Evolutionary conservation across 768 basidiomycete species (phyloP).

Genomic region (Botryobasidium botryosum): DNA sequence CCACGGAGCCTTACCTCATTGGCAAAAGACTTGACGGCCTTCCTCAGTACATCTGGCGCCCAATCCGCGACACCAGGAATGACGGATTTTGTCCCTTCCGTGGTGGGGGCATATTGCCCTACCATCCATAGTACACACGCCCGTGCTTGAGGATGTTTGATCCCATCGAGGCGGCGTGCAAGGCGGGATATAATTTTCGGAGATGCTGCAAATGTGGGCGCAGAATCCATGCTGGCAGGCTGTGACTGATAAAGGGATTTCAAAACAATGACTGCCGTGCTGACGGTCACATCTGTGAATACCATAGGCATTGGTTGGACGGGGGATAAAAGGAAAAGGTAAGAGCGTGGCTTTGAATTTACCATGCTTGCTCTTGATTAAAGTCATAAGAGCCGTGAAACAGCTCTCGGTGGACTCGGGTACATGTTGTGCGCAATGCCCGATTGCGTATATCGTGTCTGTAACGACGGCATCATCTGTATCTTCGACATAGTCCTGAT

Average conservation of each 20-base stretch:
- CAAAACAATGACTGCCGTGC: slow-evolving; percentile 67
- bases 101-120: slow-evolving; percentile 57
- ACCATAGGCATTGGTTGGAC: not conserved
- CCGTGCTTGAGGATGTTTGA: slow-evolving; percentile 61
- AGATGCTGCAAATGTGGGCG: slow-evolving; percentile 19
- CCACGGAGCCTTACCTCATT: slow-evolving; percentile 36
- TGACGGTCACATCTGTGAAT: slow-evolving; percentile 50
- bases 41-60: slow-evolving; percentile 84
- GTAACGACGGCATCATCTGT: slow-evolving; percentile 51
- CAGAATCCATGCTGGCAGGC: slow-evolving; percentile 17
- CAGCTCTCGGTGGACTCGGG: slow-evolving; percentile 58
- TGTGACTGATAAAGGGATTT: slow-evolving; percentile 69
- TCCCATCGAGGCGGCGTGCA: slow-evolving; percentile 59
- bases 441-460: slow-evolving; percentile 63
- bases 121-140: slow-evolving; percentile 89
- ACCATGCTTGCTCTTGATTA: slow-evolving; percentile 70
- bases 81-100: slow-evolving; percentile 13
- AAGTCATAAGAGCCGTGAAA: slow-evolving; percentile 53
- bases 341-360: slow-evolving; percentile 14
- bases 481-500: slow-evolving; percentile 70
- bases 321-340: not conserved
- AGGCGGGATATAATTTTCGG: slow-evolving; percentile 61
- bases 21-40: slow-evolving; percentile 51
- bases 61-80: slow-evolving; percentile 31
- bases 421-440: slow-evolving; percentile 48